Base-by-base conservation (phyloP, 805 yeast genomes). In the Saturnispora besseyi region DNA sequence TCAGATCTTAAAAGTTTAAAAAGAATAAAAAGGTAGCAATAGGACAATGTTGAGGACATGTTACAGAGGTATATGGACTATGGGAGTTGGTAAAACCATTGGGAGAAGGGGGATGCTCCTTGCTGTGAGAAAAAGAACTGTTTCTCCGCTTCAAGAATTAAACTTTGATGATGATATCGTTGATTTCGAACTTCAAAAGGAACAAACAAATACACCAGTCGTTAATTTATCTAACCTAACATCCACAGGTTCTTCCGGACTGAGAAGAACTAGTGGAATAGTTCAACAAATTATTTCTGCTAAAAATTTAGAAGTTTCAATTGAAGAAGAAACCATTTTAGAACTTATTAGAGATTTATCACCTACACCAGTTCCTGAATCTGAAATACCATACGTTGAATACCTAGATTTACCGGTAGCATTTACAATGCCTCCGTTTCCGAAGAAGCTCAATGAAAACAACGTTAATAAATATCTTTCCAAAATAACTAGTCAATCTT, bases 311-410 rank as follows among this genome's bases (percentile, higher is more conserved):
- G 50, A 41, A 28, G 31, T 36, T 18, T 42, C 50, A 8, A 46
- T 53, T n/a, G 53, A 55, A 38, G 48, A 59, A 41, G 56, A 51
- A 4, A 52, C 54, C 1, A 55, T 62, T 41, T 37, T 62, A n/a
- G 58, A 59, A 29, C 45, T 56, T n/a, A 44, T 62, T n/a, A 53
- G 47, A 24, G 46, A 51, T 34, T 45, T 62, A 10, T 53, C 63
- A 2, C 40, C 51, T 6, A 40, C 29, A 2, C 62, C 63, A 1
- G 61, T 61, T n/a, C 53, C 57, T 10, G 37, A 13, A 12, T 52
- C 65, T 1, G 51, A 51, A 9, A 46, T 51, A 9, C 49, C 51
- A 10, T 63, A 61, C 44, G 30, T 42, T 4, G 62, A 62, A 41
- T 55, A 50, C 38, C 51, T 57, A 1, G 56, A 58, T 24, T 18